These are phyloP conservation scores for Prunus padus DNA, from an alignment of 306 rosid species.

Conservation along the genomic window DNA sequence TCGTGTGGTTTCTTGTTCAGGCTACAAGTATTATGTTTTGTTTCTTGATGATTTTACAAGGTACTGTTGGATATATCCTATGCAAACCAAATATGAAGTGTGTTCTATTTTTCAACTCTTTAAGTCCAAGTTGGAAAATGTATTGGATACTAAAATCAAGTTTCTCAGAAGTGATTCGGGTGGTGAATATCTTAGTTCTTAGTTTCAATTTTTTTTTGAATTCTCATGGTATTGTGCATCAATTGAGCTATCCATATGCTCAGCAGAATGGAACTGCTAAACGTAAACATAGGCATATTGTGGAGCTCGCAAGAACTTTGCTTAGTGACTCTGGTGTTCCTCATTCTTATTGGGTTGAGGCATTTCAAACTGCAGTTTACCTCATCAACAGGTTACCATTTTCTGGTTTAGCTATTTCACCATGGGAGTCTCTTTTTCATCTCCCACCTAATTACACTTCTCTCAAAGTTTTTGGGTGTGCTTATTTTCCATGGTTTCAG, in stretches of 20 bases:
- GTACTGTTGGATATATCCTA: background rate
- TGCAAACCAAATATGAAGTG: background rate
- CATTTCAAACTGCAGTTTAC: background rate
- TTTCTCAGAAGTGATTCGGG: background rate
- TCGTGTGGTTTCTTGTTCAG: too few species aligned
- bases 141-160: background rate
- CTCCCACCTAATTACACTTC: too few species aligned
- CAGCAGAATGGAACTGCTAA: background rate
- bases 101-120: background rate
- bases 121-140: background rate
- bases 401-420: too few species aligned
- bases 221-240: background rate
- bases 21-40: too few species aligned
- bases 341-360: background rate
- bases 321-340: background rate
- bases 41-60: too few species aligned
- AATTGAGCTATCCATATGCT: background rate
- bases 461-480: background rate
- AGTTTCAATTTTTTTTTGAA: background rate
- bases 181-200: background rate
- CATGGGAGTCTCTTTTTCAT: too few species aligned
- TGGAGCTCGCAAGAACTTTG: background rate
- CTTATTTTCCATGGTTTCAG: background rate
- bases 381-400: background rate
- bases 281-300: too few species aligned